Percentiles rank a stretch among this genome's conserved stretches.
phyloP scores from a whole-genome alignment of 192 early-diverging fungal genomes.

The Backusella morwellensis region DNA sequence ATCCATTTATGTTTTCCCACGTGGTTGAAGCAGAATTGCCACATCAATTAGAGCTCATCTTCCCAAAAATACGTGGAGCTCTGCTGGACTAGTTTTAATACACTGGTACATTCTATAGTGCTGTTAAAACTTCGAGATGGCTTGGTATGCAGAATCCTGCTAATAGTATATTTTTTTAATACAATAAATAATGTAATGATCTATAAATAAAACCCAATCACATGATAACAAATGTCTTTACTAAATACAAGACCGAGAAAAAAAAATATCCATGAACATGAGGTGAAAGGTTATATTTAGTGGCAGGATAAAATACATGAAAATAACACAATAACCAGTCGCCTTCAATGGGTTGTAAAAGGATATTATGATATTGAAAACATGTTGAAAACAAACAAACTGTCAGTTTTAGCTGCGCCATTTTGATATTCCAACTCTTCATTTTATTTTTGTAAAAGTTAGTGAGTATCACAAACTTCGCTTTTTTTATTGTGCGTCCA shows the following conservation, averaged over 20 bases:
- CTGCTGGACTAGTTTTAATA: neutral
- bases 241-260: no score
- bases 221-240: no score
- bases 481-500: neutral
- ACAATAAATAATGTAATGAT: no score
- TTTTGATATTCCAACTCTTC: neutral
- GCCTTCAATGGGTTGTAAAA: neutral
- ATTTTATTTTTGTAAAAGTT: neutral
- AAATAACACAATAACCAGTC: neutral
- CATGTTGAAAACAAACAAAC: neutral
- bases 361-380: neutral
- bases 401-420: neutral
- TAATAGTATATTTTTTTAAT: no score
- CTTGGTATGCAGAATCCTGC: no score
- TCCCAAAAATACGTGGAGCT: neutral
- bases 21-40: neutral
- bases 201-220: no score
- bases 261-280: no score
- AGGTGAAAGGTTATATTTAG: neutral
- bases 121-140: no score
- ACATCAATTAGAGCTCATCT: neutral
- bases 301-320: neutral
- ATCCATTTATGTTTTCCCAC: neutral
- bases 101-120: neutral
- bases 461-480: neutral